phyloP scores from a whole-genome alignment of 495 filamentous ascomycete genomes.

The Penicillium dipodomyicola region DNA sequence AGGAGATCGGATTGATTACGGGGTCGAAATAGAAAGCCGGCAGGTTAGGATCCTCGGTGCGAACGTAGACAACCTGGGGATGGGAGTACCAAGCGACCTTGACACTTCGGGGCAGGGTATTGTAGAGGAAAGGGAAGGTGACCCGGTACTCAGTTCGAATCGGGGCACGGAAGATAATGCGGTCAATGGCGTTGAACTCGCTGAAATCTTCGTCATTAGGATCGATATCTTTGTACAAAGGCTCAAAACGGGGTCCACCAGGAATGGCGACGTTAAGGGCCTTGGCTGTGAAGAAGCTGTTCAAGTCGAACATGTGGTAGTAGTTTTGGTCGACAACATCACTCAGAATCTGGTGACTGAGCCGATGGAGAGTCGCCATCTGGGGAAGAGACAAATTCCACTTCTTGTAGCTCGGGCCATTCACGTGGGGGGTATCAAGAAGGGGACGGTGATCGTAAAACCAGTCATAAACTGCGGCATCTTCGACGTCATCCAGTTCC shows the following conservation, averaged over 20 bases:
- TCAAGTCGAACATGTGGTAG: conserved; percentile 95
- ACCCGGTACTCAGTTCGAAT: conserved; percentile 97
- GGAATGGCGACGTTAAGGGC: conserved; percentile 96
- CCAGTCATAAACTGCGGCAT: conserved; percentile 89
- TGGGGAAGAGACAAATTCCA: conserved; percentile 95
- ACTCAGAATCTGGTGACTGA: conserved; percentile 87
- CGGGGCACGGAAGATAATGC: conserved; percentile 96
- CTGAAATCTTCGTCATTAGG: conserved; percentile 99
- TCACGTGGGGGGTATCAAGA: conserved; percentile 88
- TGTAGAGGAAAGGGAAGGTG: conserved; percentile 92
- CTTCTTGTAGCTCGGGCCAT: conserved; percentile 92
- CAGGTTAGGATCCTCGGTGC: conserved; percentile 81
- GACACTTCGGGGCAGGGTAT: conserved; percentile 91
- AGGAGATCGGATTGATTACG: conserved; percentile 95
- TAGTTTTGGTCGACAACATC: conserved; percentile 96
- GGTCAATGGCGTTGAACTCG: conserved; percentile 99
- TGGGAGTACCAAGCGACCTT: conserved; percentile 92
- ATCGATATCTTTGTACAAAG: conserved; percentile 97
- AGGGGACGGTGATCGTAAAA: conserved; percentile 96
- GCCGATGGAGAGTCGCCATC: conserved; percentile 91
- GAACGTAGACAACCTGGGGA: conserved; percentile 88
- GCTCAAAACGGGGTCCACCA: conserved; percentile 95
- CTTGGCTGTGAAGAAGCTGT: conserved; percentile 95
- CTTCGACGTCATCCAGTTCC: conserved; percentile 97
- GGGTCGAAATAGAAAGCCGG: conserved; percentile 98